phyloP scores from a whole-genome alignment of 2,329 filamentous ascomycete genomes.

The Stagonosporopsis rhizophila region DNA sequence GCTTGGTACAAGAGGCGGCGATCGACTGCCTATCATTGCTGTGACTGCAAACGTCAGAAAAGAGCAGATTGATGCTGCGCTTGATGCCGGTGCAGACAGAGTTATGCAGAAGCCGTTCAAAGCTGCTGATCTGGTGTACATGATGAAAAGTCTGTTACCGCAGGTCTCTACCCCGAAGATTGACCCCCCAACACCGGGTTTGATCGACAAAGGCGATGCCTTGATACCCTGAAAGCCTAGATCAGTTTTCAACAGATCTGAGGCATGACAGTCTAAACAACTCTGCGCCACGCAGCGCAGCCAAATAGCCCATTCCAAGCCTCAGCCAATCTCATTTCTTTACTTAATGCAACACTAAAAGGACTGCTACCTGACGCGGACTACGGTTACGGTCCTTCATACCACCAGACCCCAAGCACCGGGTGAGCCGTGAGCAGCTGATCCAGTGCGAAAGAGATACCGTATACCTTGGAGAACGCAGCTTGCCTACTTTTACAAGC shows the following conservation, averaged over 20 bases:
- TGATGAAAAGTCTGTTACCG: constrained; percentile 45
- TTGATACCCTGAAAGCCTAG: constrained; percentile 23
- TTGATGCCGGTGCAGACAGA: constrained; percentile 44
- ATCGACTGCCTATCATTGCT: constrained; percentile 44
- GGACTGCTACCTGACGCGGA: neutral
- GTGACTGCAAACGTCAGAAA: constrained; percentile 49
- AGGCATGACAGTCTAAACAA: neutral
- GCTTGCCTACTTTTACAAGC: too few relatives aligned
- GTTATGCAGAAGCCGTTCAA: constrained; percentile 50
- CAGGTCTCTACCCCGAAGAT: constrained; percentile 25
- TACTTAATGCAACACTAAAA: neutral
- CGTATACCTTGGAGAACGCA: neutral
- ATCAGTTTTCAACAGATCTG: neutral
- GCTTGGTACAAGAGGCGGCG: constrained; percentile 30
- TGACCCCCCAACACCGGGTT: constrained; percentile 27
- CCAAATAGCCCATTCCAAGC: neutral
- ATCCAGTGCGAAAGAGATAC: neutral
- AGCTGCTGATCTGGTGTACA: constrained; percentile 41
- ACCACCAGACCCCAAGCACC: neutral
- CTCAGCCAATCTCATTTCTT: neutral
- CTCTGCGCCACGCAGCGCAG: neutral
- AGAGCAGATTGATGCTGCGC: constrained; percentile 46
- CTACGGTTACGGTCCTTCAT: too few relatives aligned
- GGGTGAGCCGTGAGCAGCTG: neutral
- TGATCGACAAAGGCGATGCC: constrained; percentile 16